Evolutionary conservation across 306 rosid species (phyloP).

Genomic region (Pyrus bretschneideri): DNA sequence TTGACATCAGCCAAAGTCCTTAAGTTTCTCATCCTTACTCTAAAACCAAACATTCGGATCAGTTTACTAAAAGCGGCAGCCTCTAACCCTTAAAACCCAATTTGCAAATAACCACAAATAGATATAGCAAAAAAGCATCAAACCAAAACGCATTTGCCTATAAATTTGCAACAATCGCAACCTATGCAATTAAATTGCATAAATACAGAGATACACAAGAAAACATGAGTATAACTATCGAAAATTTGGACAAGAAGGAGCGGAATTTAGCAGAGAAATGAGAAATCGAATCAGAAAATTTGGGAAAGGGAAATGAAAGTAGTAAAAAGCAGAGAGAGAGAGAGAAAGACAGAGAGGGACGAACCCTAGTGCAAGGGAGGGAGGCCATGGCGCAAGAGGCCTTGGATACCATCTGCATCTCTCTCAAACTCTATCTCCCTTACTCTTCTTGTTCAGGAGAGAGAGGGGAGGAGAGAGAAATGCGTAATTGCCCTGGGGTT

Average conservation of each 20-base stretch:
- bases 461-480: neutral
- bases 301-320: neutral
- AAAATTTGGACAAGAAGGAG: neutral
- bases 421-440: neutral
- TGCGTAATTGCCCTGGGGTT: neutral
- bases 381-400: slow-evolving; percentile 63
- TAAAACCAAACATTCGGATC: neutral
- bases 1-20: neutral
- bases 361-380: slow-evolving; percentile 54
- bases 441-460: neutral
- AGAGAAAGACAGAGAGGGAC: neutral
- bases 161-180: neutral
- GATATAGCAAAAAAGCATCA: neutral
- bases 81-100: neutral
- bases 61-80: neutral
- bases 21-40: neutral
- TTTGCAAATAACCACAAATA: neutral
- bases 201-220: neutral
- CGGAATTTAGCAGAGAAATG: neutral
- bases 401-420: slow-evolving; percentile 50
- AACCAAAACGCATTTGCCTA: neutral
- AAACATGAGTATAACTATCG: neutral
- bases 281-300: neutral
- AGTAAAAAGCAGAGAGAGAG: neutral
- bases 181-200: neutral